phyloP scores from a whole-genome alignment of 2,329 filamentous ascomycete species.

The Scedosporium minutisporum region DNA sequence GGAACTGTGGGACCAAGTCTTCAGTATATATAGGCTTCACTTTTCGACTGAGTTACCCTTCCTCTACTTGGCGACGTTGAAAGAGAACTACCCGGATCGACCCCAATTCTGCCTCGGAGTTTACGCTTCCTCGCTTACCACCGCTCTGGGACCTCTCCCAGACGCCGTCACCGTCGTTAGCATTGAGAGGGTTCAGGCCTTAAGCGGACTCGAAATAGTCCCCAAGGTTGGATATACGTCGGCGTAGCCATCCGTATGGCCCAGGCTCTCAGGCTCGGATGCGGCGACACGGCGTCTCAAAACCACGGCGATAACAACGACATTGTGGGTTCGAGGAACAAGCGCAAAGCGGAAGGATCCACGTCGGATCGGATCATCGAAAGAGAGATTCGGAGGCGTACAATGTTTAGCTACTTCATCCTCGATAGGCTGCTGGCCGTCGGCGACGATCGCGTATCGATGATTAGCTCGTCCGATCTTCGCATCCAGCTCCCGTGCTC shows the following conservation, averaged over 20 bases:
- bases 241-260: constrained; percentile 56
- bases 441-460: constrained; percentile 53
- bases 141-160: constrained; percentile 37
- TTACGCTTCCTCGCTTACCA: constrained; percentile 50
- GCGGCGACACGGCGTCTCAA: constrained; percentile 30
- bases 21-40: constrained; percentile 60
- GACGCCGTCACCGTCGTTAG: constrained; percentile 41
- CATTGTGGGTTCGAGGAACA: not conserved
- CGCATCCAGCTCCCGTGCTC: constrained; percentile 59
- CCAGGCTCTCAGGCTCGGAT: constrained; percentile 51
- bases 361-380: constrained; percentile 25
- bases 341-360: not conserved
- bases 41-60: constrained; percentile 66
- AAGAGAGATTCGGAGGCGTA: constrained; percentile 56
- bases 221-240: constrained; percentile 51
- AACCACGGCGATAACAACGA: not conserved
- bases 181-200: constrained; percentile 55
- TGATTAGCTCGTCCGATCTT: no score
- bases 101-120: constrained; percentile 49
- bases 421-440: constrained; percentile 60
- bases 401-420: constrained; percentile 67
- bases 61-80: constrained; percentile 56
- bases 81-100: constrained; percentile 35
- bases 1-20: constrained; percentile 58
- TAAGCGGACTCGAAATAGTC: constrained; percentile 56